Evolutionary conservation across 495 filamentous ascomycete genomes (phyloP), one percentile per base, ranked within the genome.

Genomic region (Echria macrotheca): DNA sequence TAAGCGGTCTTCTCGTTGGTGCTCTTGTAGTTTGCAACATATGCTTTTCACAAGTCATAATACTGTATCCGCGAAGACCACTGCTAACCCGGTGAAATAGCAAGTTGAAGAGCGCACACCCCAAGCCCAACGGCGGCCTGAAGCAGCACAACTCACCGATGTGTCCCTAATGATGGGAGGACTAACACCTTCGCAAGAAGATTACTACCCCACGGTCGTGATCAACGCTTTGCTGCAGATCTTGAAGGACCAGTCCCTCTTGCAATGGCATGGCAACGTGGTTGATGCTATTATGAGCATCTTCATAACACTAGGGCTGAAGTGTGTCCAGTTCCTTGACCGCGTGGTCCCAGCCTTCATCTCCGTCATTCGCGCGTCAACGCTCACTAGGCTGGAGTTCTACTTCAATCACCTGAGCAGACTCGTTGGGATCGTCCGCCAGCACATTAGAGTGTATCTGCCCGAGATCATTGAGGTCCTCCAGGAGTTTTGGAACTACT

Each of bases 281-380:
- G 89, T 99, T 49, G 93, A 96, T 64, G 91, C 94, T 1, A 91
- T 99, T 53, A 96, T 99, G 80, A 95, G 86, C 47, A 97, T 97
- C 44, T 99, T 97, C 69, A 89, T 91, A 56, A 96, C 94, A 5
- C 71, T 97, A 43, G 93, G 93, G 1, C 65, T 96, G 53, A 95
- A 96, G 63, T 97, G 94, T 61, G 90, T 99, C 24, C 84, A 87
- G 2, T 97, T 96, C 64, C 77, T 99, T 4, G 83, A 83, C 41
- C 85, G 90, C 37, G 95, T 99, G 38, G 86, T 99, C 43, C 94
- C 93, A 2, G 94, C 87, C 0, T 96, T 99, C 61, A 75, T 99
- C 17, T 65, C 75, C 10, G 91, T 97, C 47, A 95, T 96, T 39
- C 79, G 83, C 39, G 81, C 79, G 49, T 88, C 87, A 9, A 79